Percentiles rank a stretch among this genome's conserved stretches.
These are phyloP conservation scores for Triticum turgidum DNA, from an alignment of 176 grass and related monocot species.

Conservation along the genomic window DNA sequence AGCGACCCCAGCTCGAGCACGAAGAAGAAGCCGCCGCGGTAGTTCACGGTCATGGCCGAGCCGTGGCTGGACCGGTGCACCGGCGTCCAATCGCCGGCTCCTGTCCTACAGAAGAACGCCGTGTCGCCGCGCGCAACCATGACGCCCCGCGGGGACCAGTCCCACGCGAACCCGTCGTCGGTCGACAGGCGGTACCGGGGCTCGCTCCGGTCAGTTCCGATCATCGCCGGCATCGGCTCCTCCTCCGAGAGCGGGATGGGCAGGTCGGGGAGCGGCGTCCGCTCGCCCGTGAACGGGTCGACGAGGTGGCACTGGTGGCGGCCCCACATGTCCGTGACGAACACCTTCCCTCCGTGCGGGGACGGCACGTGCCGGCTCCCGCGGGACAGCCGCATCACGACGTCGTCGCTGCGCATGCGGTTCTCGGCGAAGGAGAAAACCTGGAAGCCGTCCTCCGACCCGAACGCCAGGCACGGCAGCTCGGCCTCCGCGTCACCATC, in stretches of 20 bases:
- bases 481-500: neutral
- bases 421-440: neutral
- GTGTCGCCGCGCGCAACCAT: constrained; percentile 37
- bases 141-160: constrained; percentile 37
- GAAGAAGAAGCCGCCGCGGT: constrained; percentile 36
- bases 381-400: neutral
- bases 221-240: neutral
- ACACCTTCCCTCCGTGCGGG: constrained; percentile 20
- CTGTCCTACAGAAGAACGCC: constrained; percentile 14
- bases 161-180: constrained; percentile 40
- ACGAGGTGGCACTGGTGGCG: constrained; percentile 28
- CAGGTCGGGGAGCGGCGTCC: constrained; percentile 31
- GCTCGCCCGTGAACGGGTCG: constrained; percentile 31
- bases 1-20: neutral
- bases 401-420: neutral
- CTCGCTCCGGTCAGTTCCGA: neutral
- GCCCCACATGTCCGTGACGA: constrained; percentile 27
- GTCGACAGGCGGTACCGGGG: neutral
- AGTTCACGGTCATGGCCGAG: constrained; percentile 29
- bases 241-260: constrained; percentile 26
- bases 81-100: neutral
- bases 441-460: constrained; percentile 13
- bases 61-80: constrained; percentile 7
- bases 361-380: constrained; percentile 22
- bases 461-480: constrained; percentile 20